Evolutionary conservation across 306 rosid species (phyloP).

Genomic region (Quercus glauca): DNA sequence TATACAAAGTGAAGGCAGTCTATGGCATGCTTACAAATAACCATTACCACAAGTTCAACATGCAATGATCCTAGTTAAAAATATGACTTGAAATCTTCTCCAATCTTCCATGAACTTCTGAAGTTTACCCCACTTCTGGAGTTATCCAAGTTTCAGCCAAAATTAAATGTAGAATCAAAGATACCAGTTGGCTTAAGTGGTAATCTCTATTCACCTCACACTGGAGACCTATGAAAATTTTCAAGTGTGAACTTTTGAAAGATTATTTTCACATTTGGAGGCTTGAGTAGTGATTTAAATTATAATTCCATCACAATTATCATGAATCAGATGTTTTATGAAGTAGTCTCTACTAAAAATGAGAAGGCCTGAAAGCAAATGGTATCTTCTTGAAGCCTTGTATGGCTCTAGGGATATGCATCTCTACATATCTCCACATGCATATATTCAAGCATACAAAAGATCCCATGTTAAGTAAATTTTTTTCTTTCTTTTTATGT

Average conservation of each 20-base stretch:
- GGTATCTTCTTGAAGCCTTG: not conserved
- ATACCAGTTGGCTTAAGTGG: not conserved
- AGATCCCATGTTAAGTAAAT: not conserved
- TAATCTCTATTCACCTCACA: not conserved
- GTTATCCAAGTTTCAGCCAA: not conserved
- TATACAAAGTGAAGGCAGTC: conserved; percentile 11
- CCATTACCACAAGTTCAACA: not conserved
- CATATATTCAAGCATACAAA: not conserved
- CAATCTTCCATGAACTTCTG: not conserved
- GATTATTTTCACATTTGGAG: not conserved
- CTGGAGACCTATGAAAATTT: not conserved
- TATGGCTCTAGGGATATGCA: not conserved
- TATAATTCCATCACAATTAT: not conserved
- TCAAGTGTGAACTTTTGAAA: not conserved
- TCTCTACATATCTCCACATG: not conserved
- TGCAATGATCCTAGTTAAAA: not conserved
- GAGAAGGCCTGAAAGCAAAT: not conserved
- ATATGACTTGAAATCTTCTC: not conserved
- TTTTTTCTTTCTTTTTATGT: not conserved
- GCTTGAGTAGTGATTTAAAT: not conserved
- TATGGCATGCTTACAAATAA: not conserved
- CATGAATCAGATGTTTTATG: not conserved
- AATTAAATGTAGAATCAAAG: not conserved
- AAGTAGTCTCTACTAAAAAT: not conserved
- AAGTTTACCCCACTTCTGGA: no score